These are phyloP conservation scores for Mimosa bimucronata DNA, from an alignment of 306 rosid genomes.

Conservation along the genomic window DNA sequence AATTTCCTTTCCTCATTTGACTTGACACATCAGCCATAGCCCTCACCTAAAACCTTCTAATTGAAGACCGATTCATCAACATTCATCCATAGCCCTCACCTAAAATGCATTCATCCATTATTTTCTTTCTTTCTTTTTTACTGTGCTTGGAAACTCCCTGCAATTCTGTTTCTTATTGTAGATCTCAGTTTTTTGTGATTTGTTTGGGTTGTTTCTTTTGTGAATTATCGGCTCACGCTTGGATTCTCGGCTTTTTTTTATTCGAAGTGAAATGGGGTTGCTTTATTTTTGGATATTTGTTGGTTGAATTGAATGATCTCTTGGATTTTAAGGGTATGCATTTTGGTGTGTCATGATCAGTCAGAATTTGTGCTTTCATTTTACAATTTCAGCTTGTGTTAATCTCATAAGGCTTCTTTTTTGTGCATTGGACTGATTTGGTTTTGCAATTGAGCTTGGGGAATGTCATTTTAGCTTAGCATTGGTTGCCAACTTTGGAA, in stretches of 20 bases:
- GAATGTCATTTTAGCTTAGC: slow-evolving; percentile 8
- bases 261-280: slow-evolving; percentile 8
- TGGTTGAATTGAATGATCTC: slow-evolving; percentile 3
- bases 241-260: slow-evolving; percentile 12
- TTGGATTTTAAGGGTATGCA: background rate
- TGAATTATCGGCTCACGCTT: background rate
- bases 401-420: slow-evolving; percentile 5
- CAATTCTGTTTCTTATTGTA: slow-evolving; percentile 18
- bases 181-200: slow-evolving; percentile 17
- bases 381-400: background rate
- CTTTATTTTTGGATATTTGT: slow-evolving; percentile 27
- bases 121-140: background rate
- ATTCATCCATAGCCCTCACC: too few species aligned
- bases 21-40: too few species aligned
- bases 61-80: too few species aligned
- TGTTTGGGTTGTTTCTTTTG: slow-evolving; percentile 23
- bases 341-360: slow-evolving; percentile 14
- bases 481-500: slow-evolving; percentile 10
- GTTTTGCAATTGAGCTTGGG: slow-evolving; percentile 16
- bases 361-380: background rate
- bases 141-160: background rate
- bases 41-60: too few species aligned
- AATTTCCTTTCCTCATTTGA: too few species aligned
- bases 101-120: too few species aligned
- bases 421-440: slow-evolving; percentile 9